Conservation (phyloP, 495 filamentous ascomycete genomes). For the Xylaria grammica region DNA sequence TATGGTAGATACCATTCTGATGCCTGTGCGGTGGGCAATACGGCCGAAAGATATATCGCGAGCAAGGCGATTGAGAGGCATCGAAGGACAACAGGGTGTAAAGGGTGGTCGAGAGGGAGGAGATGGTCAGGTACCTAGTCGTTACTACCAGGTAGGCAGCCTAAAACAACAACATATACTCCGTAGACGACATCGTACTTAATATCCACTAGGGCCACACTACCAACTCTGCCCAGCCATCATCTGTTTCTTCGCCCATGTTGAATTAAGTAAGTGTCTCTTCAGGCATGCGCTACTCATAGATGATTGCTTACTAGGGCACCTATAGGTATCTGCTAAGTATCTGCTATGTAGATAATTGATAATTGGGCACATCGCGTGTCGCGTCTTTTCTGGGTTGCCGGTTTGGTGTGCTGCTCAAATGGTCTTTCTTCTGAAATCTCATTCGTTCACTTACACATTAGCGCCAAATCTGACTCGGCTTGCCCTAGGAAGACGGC, state of each 20-base stretch:
- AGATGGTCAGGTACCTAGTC: not conserved
- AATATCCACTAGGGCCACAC: no score
- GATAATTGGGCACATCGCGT: constrained; percentile 22
- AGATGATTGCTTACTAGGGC: no score
- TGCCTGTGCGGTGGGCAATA: constrained; percentile 21
- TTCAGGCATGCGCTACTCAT: no score
- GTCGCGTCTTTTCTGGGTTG: constrained; percentile 28
- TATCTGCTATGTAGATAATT: constrained; percentile 1
- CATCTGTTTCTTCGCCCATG: no score
- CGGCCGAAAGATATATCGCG: not conserved
- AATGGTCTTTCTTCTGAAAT: constrained; percentile 1
- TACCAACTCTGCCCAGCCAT: no score
- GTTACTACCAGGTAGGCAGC: constrained; percentile 2
- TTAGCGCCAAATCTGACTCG: constrained; percentile 30
- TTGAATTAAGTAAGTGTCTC: no score
- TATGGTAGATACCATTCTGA: constrained; percentile 36
- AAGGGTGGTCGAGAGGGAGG: not conserved
- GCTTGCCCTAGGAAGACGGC: constrained; percentile 1
- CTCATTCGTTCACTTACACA: constrained; percentile 26
- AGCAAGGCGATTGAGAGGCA: constrained; percentile 18
- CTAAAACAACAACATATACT: constrained; percentile 18
- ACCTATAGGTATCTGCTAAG: no score
- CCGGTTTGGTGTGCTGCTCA: constrained; percentile 13
- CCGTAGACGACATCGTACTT: no score
- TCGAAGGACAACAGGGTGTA: not conserved